Percentiles rank a stretch among this genome's conserved stretches.
These are phyloP conservation scores for Aspergillus nidulans DNA, from an alignment of 495 filamentous ascomycete species.

Conservation along the genomic window DNA sequence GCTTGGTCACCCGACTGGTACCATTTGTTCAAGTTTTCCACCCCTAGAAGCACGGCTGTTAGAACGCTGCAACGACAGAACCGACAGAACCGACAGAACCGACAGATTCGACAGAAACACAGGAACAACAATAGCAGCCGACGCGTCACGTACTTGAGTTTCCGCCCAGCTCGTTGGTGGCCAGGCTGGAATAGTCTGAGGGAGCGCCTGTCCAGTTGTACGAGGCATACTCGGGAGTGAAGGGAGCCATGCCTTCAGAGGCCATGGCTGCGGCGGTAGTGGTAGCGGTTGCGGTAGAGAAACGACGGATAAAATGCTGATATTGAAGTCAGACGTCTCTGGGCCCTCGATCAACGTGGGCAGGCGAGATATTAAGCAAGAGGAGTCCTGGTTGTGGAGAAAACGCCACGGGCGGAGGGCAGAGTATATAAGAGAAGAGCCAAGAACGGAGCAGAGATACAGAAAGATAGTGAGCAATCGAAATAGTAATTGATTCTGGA, in stretches of 20 bases:
- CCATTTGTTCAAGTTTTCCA: slow-evolving; percentile 88
- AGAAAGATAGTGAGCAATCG: slow-evolving; percentile 13
- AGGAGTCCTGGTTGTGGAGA: slow-evolving; percentile 22
- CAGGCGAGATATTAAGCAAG: slow-evolving; percentile 8
- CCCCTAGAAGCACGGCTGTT: slow-evolving; percentile 36
- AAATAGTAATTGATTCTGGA: slow-evolving; percentile 4
- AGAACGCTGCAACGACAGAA: neutral
- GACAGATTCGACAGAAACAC: too few species aligned
- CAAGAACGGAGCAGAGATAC: slow-evolving; percentile 14
- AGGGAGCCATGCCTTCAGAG: slow-evolving; percentile 21
- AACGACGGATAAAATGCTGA: neutral
- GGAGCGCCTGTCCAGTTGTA: slow-evolving; percentile 83
- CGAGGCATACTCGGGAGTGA: slow-evolving; percentile 49
- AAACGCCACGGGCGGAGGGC: slow-evolving; percentile 27
- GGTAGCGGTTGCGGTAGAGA: neutral
- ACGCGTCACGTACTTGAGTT: slow-evolving; percentile 62
- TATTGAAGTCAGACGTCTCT: neutral
- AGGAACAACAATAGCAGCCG: neutral
- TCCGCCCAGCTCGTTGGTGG: slow-evolving; percentile 65
- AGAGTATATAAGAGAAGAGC: slow-evolving; percentile 26
- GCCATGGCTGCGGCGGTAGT: slow-evolving; percentile 7
- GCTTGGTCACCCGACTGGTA: slow-evolving; percentile 67
- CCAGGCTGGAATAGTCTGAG: slow-evolving; percentile 63
- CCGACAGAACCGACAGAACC: too few species aligned
- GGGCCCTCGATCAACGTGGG: slow-evolving; percentile 14